phyloP scores from a whole-genome alignment of 2,329 filamentous ascomycete genomes.

The Penicillium freii region DNA sequence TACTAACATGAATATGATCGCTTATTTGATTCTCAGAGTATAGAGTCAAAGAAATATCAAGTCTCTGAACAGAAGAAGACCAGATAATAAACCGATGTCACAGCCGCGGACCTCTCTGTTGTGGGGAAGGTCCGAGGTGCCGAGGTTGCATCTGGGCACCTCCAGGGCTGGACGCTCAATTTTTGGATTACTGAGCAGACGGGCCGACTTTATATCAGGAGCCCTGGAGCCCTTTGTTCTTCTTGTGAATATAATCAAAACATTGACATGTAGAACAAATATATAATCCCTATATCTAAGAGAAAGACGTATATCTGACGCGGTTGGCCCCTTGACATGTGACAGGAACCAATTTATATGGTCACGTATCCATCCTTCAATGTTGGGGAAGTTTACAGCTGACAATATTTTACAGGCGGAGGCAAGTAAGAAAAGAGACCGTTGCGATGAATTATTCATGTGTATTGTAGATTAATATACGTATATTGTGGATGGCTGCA shows the following conservation, averaged over 20 bases:
- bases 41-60: neutral
- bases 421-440: neutral
- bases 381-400: neutral
- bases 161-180: neutral
- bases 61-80: constrained; percentile 2
- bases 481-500: neutral
- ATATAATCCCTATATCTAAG: neutral
- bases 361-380: neutral
- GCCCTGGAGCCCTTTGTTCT: neutral
- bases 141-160: constrained; percentile 26
- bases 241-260: neutral
- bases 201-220: neutral
- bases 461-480: neutral
- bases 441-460: neutral
- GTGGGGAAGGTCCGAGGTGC: constrained; percentile 31
- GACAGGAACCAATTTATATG: neutral
- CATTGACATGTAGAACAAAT: neutral
- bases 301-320: neutral
- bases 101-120: constrained; percentile 27
- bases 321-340: neutral
- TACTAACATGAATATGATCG: neutral
- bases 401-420: neutral
- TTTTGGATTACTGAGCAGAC: constrained; percentile 4
- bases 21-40: neutral
- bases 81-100: constrained; percentile 2